These are phyloP conservation scores for Yamadazyma sp. DNA, from an alignment of 1,139 yeast species.

Conservation along the genomic window DNA sequence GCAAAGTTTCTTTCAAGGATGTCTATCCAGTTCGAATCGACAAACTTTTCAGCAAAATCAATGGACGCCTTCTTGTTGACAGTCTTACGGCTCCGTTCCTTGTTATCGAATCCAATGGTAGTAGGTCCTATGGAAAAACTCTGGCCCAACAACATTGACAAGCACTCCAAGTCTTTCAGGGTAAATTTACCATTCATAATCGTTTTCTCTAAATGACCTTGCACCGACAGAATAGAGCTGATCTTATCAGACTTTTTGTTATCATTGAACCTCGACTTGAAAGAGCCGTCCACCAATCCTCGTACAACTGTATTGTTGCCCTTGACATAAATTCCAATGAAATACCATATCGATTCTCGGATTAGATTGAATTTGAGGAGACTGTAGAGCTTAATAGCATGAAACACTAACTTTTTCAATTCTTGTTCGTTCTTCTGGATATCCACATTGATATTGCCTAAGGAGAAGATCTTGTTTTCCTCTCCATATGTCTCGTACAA, in stretches of 20 bases:
- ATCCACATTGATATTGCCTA: conserved; percentile 71
- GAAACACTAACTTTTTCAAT: conserved; percentile 53
- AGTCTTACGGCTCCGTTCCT: conserved; percentile 13
- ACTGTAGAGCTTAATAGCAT: conserved; percentile 52
- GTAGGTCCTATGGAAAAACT: conserved; percentile 20
- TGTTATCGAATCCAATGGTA: conserved; percentile 9
- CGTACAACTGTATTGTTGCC: conserved; percentile 50
- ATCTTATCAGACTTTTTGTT: conserved; percentile 52
- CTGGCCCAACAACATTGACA: conserved; percentile 48
- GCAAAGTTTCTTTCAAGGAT: conserved; percentile 55
- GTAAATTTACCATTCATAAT: conserved; percentile 47
- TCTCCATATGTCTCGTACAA: conserved; percentile 62
- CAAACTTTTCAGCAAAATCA: conserved; percentile 54
- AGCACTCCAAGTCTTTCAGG: conserved; percentile 40
- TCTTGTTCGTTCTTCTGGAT: conserved; percentile 51
- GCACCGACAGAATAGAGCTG: conserved; percentile 44
- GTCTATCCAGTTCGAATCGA: conserved; percentile 56
- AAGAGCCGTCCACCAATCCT: conserved; percentile 53
- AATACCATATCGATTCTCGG: conserved; percentile 64
- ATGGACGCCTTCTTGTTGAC: conserved; percentile 20
- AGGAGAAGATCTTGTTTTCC: conserved; percentile 55
- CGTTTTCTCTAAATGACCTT: conserved; percentile 41
- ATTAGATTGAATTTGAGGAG: conserved; percentile 53
- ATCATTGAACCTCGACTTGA: conserved; percentile 47
- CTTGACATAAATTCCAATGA: conserved; percentile 51